phyloP scores from a whole-genome alignment of 2,329 filamentous ascomycete genomes.

The Fusarium coffeatum region DNA sequence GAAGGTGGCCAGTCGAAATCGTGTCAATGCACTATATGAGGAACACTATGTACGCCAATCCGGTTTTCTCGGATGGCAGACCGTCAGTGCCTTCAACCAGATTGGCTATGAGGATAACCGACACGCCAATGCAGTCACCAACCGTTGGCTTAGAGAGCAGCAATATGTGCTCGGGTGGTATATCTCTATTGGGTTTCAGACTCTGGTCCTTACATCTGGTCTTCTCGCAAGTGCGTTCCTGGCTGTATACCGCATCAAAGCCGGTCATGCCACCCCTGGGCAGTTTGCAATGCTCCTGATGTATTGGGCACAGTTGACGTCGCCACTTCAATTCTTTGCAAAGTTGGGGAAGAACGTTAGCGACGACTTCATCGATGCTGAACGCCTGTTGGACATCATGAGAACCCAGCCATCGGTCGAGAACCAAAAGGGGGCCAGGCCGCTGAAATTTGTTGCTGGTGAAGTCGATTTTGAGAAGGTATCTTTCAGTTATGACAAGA shows the following conservation, averaged over 20 bases:
- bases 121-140: conserved; percentile 62
- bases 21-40: conserved; percentile 65
- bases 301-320: conserved; percentile 79
- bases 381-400: conserved; percentile 69
- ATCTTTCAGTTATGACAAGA: conserved; percentile 69
- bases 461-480: conserved; percentile 67
- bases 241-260: conserved; percentile 73
- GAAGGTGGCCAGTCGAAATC: conserved; percentile 61
- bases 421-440: conserved; percentile 62
- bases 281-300: conserved; percentile 78
- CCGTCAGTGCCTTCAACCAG: conserved; percentile 70
- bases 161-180: conserved; percentile 58
- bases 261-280: conserved; percentile 69
- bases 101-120: conserved; percentile 66
- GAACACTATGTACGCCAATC: conserved; percentile 67
- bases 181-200: conserved; percentile 66
- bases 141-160: conserved; percentile 54
- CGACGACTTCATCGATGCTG: conserved; percentile 67
- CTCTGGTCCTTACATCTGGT: conserved; percentile 74
- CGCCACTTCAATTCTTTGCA: conserved; percentile 77
- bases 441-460: conserved; percentile 63
- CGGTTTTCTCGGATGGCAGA: conserved; percentile 69
- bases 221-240: conserved; percentile 72
- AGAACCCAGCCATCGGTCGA: conserved; percentile 66
- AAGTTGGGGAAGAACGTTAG: conserved; percentile 67